Percentiles rank a stretch among this genome's conserved stretches.
Conservation (phyloP, 306 rosid genomes). For the Sesbania bispinosa region DNA sequence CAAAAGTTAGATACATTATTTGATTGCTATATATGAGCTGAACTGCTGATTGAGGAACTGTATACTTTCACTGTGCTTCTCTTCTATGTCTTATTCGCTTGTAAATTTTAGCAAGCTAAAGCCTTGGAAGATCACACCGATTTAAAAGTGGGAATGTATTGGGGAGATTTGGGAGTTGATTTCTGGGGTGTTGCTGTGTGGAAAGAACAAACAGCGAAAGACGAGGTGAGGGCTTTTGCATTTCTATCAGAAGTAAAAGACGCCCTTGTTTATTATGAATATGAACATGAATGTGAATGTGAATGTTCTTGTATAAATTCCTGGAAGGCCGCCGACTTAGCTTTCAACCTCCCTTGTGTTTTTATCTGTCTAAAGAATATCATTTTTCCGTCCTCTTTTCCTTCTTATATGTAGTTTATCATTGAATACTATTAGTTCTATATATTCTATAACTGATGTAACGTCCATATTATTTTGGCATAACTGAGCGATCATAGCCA, state of each 20-base stretch:
- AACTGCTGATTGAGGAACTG: neutral
- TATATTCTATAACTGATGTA: no score
- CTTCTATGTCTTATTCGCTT: neutral
- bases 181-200: conserved; percentile 57
- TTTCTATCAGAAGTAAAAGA: neutral
- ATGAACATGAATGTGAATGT: no score
- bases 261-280: neutral
- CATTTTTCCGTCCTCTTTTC: no score
- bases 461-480: no score
- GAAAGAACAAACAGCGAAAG: conserved; percentile 46
- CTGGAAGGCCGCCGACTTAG: no score
- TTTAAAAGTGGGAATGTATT: conserved; percentile 63
- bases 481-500: no score
- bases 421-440: no score
- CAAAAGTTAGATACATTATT: neutral
- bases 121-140: conserved; percentile 62
- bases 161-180: conserved; percentile 79
- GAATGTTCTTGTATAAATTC: no score
- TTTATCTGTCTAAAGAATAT: no score
- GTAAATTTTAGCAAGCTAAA: conserved; percentile 65
- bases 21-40: neutral
- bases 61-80: neutral
- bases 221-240: conserved; percentile 52
- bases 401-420: no score
- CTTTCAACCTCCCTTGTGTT: no score